These are phyloP conservation scores for Scheffersomyces insectosa DNA, from an alignment of 1,139 yeast genomes.

Conservation along the genomic window DNA sequence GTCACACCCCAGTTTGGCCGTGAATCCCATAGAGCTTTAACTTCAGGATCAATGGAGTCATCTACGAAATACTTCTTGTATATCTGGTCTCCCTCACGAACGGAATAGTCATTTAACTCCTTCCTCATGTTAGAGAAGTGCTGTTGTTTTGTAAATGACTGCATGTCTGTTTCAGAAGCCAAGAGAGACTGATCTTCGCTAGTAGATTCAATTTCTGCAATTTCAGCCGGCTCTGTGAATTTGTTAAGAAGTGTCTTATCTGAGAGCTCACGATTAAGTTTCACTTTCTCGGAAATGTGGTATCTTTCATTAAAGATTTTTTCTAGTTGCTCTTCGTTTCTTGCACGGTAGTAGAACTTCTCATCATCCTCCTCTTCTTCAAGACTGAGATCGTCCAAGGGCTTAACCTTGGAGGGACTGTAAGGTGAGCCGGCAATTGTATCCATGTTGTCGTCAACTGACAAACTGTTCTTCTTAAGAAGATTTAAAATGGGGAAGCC, in stretches of 20 bases:
- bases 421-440: no score
- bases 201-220: not conserved
- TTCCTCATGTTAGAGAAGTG: constrained; percentile 13
- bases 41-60: constrained; percentile 50
- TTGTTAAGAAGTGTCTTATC: not conserved
- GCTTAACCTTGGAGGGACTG: not conserved
- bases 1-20: constrained; percentile 23
- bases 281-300: not conserved
- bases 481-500: no score
- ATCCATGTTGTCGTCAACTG: not conserved
- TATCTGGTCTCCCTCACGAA: constrained; percentile 50
- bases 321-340: not conserved
- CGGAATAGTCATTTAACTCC: constrained; percentile 40
- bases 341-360: constrained; percentile 12
- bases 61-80: constrained; percentile 41
- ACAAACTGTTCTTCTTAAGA: not conserved
- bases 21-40: constrained; percentile 51
- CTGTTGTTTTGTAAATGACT: constrained; percentile 11
- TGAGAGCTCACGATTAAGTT: not conserved
- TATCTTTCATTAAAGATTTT: not conserved
- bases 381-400: not conserved
- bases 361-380: constrained; percentile 11
- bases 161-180: constrained; percentile 4
- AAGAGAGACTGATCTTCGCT: constrained; percentile 9
- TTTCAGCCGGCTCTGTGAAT: not conserved